Conservation (phyloP, 768 basidiomycete species). For the Fomitopsis serialis region DNA sequence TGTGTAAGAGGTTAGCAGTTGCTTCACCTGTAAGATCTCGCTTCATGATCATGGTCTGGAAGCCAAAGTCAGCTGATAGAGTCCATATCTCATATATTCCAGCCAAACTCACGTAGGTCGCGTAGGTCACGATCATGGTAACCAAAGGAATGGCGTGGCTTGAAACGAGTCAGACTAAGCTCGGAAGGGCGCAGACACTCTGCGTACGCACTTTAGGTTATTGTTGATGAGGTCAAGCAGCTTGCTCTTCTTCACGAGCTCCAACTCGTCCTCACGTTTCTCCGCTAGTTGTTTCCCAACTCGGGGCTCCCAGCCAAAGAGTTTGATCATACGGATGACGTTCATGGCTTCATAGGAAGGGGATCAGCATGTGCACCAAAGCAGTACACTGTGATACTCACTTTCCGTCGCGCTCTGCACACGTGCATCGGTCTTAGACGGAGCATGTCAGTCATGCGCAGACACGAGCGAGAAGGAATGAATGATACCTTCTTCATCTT, state of each 20-base stretch:
- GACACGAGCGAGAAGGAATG: not conserved
- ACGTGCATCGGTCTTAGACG: slow-evolving; percentile 43
- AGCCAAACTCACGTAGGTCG: slow-evolving; percentile 42
- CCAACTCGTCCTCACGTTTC: slow-evolving; percentile 58
- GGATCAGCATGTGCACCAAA: not conserved
- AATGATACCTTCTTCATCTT: slow-evolving; percentile 32
- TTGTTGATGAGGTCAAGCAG: slow-evolving; percentile 43
- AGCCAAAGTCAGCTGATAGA: not conserved
- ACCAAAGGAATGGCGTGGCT: slow-evolving; percentile 58
- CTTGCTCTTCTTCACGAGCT: slow-evolving; percentile 46
- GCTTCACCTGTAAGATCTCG: slow-evolving; percentile 26
- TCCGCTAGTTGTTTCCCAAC: slow-evolving; percentile 46
- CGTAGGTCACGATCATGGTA: slow-evolving; percentile 63
- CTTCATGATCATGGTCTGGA: slow-evolving; percentile 32
- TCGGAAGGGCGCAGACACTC: not conserved
- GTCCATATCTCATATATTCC: not conserved
- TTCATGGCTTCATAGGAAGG: slow-evolving; percentile 21
- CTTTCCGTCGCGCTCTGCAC: slow-evolving; percentile 41
- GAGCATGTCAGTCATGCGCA: not conserved
- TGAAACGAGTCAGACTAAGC: not conserved
- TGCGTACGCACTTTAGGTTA: slow-evolving; percentile 34
- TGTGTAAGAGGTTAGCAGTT: not conserved
- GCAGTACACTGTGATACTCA: slow-evolving; percentile 1
- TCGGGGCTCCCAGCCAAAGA: slow-evolving; percentile 39
- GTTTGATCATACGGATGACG: slow-evolving; percentile 44